Conservation (phyloP, 1,284 basidiomycete species). For the Pseudozyma flocculosa region DNA sequence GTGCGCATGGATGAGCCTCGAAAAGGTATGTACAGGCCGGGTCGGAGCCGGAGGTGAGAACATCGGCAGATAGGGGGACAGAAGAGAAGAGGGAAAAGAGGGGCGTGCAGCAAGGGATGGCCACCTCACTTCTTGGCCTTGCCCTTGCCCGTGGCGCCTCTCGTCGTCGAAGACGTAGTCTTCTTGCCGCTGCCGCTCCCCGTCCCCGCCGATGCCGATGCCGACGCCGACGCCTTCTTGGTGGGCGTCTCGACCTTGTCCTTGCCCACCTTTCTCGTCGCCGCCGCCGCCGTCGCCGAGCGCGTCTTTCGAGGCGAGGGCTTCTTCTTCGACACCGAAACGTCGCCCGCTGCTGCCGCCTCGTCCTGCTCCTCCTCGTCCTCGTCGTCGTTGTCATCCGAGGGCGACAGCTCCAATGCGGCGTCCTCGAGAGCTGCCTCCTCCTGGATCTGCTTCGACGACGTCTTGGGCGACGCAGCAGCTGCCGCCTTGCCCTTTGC, state of each 20-base stretch:
- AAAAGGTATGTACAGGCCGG: too few species aligned
- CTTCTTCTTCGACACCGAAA: neutral
- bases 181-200: neutral
- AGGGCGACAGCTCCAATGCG: too few species aligned
- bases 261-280: too few species aligned
- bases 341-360: neutral
- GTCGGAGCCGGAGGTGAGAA: too few species aligned
- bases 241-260: neutral
- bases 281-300: neutral
- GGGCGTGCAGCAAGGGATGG: too few species aligned
- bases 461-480: neutral
- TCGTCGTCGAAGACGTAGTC: neutral
- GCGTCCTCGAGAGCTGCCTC: too few species aligned
- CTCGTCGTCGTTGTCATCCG: neutral
- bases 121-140: neutral
- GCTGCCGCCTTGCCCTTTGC: neutral
- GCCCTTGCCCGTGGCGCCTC: neutral
- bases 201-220: too few species aligned
- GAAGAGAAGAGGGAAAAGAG: too few species aligned
- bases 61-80: too few species aligned
- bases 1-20: too few species aligned
- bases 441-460: neutral
- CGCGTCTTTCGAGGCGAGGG: conserved; percentile 14
- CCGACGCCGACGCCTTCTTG: neutral
- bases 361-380: neutral